A percentile compares a stretch with the other conserved stretches of the same genome.
Evolutionary conservation across 169 alveolate species (phyloP).

Genomic region (Plasmodium cynomolgi): DNA sequence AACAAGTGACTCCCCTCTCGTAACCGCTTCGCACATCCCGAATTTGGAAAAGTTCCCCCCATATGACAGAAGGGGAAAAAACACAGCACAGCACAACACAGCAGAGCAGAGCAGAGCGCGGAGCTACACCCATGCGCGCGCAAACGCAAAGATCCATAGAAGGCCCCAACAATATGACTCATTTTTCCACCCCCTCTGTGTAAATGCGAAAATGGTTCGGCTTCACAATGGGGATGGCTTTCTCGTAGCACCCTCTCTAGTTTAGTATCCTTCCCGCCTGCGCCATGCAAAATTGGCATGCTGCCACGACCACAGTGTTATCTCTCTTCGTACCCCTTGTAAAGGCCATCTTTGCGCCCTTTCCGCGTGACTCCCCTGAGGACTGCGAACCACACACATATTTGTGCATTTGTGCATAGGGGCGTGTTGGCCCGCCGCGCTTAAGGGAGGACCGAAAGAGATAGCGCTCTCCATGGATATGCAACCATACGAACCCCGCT

Average conservation of each 20-base stretch:
- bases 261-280: background rate
- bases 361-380: background rate
- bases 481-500: background rate
- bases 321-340: background rate
- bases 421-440: background rate
- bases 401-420: background rate
- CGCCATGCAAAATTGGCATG: background rate
- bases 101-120: background rate
- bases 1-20: background rate
- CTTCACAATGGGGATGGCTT: background rate
- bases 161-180: background rate
- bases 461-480: background rate
- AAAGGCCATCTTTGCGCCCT: background rate
- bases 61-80: background rate
- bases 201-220: background rate
- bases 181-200: background rate
- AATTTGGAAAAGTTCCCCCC: background rate
- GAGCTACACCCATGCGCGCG: background rate
- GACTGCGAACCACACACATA: background rate
- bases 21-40: background rate
- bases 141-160: background rate
- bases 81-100: no score
- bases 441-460: background rate
- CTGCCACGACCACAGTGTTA: background rate
- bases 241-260: background rate